A percentile compares a stretch with the other conserved stretches of the same genome.
These are phyloP conservation scores for Bryoglossum gracile DNA, from an alignment of 495 filamentous ascomycete genomes.

Conservation along the genomic window DNA sequence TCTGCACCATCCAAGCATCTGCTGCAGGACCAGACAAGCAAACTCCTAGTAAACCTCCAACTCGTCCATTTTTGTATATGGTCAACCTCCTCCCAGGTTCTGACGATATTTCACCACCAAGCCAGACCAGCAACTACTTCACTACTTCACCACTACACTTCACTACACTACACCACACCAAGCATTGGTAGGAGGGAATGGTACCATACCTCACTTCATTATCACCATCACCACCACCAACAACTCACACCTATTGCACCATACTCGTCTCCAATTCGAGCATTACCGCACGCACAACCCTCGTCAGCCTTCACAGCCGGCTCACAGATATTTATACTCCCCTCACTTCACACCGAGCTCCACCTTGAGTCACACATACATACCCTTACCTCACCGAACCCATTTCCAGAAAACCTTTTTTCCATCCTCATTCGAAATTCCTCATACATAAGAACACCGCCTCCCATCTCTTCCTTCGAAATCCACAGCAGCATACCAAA, in stretches of 20 bases:
- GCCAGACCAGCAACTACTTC: neutral
- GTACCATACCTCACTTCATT: constrained; percentile 2
- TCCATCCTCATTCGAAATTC: neutral
- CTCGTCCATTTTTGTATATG: constrained; percentile 8
- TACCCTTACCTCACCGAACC: constrained; percentile 13
- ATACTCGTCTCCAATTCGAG: constrained; percentile 3
- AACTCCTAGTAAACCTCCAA: constrained; percentile 2
- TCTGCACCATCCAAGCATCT: constrained; percentile 13
- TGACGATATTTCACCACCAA: too few species aligned
- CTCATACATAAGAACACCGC: constrained; percentile 5
- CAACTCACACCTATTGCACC: constrained; percentile 7
- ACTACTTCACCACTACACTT: neutral
- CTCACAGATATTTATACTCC: constrained; percentile 2
- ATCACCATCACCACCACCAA: neutral
- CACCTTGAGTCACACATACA: constrained; percentile 22
- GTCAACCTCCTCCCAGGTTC: constrained; percentile 10
- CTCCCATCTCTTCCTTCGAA: neutral
- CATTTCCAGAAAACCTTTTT: constrained; percentile 2
- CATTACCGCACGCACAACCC: neutral
- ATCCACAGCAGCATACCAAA: neutral
- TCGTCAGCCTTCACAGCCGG: constrained; percentile 8
- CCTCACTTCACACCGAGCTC: constrained; percentile 8
- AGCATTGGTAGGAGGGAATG: neutral
- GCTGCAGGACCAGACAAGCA: constrained; percentile 14
- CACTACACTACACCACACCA: neutral